Evolutionary conservation across 2,329 filamentous ascomycete genomes (phyloP), one percentile per base, ranked within the genome.

Genomic region (Monosporascus sp.): DNA sequence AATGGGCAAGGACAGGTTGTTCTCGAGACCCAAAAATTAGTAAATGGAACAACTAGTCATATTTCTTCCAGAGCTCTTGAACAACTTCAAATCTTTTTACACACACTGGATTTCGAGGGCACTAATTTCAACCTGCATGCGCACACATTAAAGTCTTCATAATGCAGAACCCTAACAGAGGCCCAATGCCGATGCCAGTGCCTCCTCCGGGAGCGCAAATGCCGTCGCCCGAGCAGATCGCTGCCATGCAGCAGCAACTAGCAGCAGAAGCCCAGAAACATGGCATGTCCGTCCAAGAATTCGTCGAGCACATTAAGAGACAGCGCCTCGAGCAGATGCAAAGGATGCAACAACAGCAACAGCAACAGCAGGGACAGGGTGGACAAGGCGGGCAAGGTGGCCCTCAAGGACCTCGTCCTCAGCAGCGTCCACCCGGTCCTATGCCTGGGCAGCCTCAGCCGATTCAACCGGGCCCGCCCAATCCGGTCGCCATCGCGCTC

Each of bases 401-500:
- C 41, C 61, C 62, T 31, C 43, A 46, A 19, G 22, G 24, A 31
- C 43, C 43, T 20, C 43, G 20, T 34, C 71, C 65, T 22, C 67
- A 65, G 50, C 68, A 67, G 49, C 62, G 66, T 50, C 61, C 59
- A 31, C 66, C 58, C 37, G 69, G 72, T 49, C 68, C 71, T 43
- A 71, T 68, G 52, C 74, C 76, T 60, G 76, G 77, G 48, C 80
- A 84, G 64, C 75, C 79, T 22, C 84, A 88, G 65, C 85, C 87
- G 38, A 90, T 92, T 57, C 77, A 80, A 19, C 87, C 87, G 4
- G 88, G 88, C 1, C 90, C 93, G 24, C 90, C 93, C 5, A 94
- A 96, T 64, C 93, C 93, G 40, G 85, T 91, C 66, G 92, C 91
- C 20, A 75, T 97, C 46, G 91, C 92, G 8, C 82, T 99, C 52